Evolutionary conservation across 306 rosid genomes (phyloP), one percentile per base, ranked within the genome.

Genomic region (Castanopsis chinensis): DNA sequence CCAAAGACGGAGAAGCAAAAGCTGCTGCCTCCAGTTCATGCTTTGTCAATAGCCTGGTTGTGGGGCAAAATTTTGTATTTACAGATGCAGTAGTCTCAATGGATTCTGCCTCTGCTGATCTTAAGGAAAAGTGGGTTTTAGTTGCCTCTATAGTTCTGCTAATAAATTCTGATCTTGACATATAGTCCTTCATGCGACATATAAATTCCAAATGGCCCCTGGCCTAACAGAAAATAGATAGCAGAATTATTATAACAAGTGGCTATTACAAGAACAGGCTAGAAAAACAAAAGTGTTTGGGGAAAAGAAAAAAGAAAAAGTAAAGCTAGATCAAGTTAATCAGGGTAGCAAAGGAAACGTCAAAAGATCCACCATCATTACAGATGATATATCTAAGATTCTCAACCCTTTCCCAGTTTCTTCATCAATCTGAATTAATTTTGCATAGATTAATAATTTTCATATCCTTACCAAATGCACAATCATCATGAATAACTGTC

Each of bases 181-280:
- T 77, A 77, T 82, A 79, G 64, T 94, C 94, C 83, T 90, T 94
- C 97, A 91, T 84, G 84, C 91, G 32, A 85, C 95, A 92, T 76
- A 94, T 70, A 79, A 92, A 94, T 75, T 94, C 97, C 67, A 35
- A 78, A 78, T 92, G 97, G 73, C 41, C 79, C 69, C 97, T 87
- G 8, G 90, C 92, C 97, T 94, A 85, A 81, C 83, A n/a, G 60
- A 37, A 54, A 70, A 57, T 73, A 57, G 25, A 76, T 75, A 49
- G 58, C 53, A 70, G 12, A 64, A 21, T 21, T 27, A 56, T 37
- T 23, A 21, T 30, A 45, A 30, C 23, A 55, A n/a, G 21, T 33
- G 43, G 41, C 43, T 52, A 52, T 17, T 12, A 69, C 9, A 63
- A 54, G 74, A 37, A 37, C 45, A 7, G 3, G 45, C 10, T 37